Percentiles rank a stretch among this genome's conserved stretches.
Evolutionary conservation across 129 eudicot species (phyloP).

Genomic region (Deinandra increscens): DNA sequence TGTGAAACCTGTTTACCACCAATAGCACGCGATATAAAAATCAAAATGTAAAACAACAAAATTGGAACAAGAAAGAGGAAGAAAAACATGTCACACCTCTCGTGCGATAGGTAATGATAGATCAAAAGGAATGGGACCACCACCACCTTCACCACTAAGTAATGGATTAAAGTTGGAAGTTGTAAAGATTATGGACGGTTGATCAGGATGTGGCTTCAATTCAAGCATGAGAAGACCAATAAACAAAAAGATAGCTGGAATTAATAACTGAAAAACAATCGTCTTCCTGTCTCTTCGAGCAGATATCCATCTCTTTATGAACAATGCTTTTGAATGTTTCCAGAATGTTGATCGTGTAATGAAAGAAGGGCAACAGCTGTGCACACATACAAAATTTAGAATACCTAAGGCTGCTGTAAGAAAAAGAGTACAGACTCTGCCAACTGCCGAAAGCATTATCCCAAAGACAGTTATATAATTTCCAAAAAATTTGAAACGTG

Average conservation of each 20-base stretch:
- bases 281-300: conserved; percentile 86
- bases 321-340: conserved; percentile 88
- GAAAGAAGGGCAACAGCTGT: conserved; percentile 71
- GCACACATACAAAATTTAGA: conserved; percentile 57
- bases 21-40: conserved; percentile 19
- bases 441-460: conserved; percentile 43
- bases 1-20: conserved; percentile 51
- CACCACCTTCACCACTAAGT: conserved; percentile 90
- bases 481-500: conserved; percentile 51
- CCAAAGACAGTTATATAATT: conserved; percentile 47
- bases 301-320: conserved; percentile 79
- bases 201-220: conserved; percentile 92
- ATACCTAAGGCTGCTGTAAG: conserved; percentile 48
- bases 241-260: conserved; percentile 86
- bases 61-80: not conserved
- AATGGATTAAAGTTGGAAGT: conserved; percentile 90
- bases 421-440: conserved; percentile 46
- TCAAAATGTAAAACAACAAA: conserved; percentile 1
- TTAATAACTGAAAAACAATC: conserved; percentile 77
- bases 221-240: conserved; percentile 78
- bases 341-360: conserved; percentile 77
- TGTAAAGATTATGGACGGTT: conserved; percentile 78
- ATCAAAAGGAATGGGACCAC: conserved; percentile 96
- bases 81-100: conserved; percentile 42
- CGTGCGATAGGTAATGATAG: conserved; percentile 62